A percentile compares a stretch with the other conserved stretches of the same genome.
phyloP scores from a whole-genome alignment of 1,139 yeast genomes.

The Geotrichum candidum region DNA sequence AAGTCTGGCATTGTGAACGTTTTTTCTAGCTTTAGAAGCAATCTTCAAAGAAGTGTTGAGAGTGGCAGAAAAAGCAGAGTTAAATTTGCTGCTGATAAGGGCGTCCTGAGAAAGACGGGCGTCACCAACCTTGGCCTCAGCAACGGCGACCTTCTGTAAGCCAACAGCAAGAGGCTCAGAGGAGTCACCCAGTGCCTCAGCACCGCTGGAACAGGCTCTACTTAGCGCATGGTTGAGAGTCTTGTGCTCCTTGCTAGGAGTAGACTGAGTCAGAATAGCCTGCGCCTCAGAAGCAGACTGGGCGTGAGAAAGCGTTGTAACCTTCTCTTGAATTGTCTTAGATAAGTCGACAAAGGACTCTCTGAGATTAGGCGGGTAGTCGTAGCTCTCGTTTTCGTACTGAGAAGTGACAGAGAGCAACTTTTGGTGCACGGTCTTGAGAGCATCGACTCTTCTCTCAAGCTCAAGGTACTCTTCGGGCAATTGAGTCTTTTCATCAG shows the following conservation, averaged over 20 bases:
- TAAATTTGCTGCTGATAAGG: slow-evolving; percentile 62
- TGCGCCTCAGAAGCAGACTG: slow-evolving; percentile 80
- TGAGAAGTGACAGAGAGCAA: slow-evolving; percentile 65
- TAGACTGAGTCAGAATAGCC: slow-evolving; percentile 49
- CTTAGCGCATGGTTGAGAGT: slow-evolving; percentile 80
- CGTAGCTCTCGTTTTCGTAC: slow-evolving; percentile 75
- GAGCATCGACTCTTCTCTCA: slow-evolving; percentile 68
- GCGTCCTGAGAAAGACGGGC: slow-evolving; percentile 82
- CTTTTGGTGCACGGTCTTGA: slow-evolving; percentile 66
- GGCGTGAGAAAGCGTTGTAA: slow-evolving; percentile 65
- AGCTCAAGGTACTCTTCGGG: slow-evolving; percentile 78
- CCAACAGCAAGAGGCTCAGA: slow-evolving; percentile 44
- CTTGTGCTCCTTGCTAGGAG: slow-evolving; percentile 54
- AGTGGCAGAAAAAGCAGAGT: slow-evolving; percentile 59
- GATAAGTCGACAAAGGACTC: slow-evolving; percentile 75
- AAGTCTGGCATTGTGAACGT: slow-evolving; percentile 73
- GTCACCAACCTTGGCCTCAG: slow-evolving; percentile 68
- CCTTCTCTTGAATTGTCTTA: slow-evolving; percentile 59
- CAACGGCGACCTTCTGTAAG: slow-evolving; percentile 46
- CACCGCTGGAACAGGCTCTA: slow-evolving; percentile 59
- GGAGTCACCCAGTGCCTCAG: slow-evolving; percentile 40
- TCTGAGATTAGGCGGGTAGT: slow-evolving; percentile 68
- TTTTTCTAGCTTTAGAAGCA: slow-evolving; percentile 65
- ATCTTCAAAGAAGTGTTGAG: slow-evolving; percentile 58
- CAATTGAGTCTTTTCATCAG: slow-evolving; percentile 72